These are phyloP conservation scores for Persicaria tinctoria DNA, from an alignment of 148 eudicot genomes.

Conservation along the genomic window DNA sequence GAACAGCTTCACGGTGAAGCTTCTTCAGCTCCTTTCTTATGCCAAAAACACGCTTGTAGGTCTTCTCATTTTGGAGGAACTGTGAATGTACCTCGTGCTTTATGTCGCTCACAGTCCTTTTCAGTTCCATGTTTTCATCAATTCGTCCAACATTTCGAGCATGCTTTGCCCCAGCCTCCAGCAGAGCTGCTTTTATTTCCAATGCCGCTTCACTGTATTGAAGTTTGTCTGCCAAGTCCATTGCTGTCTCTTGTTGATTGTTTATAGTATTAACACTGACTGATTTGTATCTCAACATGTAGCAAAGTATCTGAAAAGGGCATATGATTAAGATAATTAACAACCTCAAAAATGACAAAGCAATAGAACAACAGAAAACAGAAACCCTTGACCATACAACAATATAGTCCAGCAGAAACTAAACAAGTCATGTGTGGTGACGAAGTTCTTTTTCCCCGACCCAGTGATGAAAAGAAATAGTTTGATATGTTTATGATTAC, in stretches of 20 bases:
- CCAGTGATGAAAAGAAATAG: not conserved
- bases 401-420: not conserved
- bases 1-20: slow-evolving; percentile 86
- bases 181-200: slow-evolving; percentile 44
- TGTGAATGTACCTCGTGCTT: slow-evolving; percentile 85
- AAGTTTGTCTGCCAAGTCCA: slow-evolving; percentile 80
- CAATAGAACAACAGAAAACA: not conserved
- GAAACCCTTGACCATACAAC: not conserved
- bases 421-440: not conserved
- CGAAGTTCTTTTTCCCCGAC: not conserved
- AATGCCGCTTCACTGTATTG: slow-evolving; percentile 68
- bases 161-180: slow-evolving; percentile 64
- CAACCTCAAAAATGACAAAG: not conserved
- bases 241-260: slow-evolving; percentile 70
- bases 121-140: slow-evolving; percentile 68
- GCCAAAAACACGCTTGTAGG: slow-evolving; percentile 70
- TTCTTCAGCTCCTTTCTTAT: slow-evolving; percentile 73
- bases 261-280: slow-evolving; percentile 64
- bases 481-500: not conserved
- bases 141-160: slow-evolving; percentile 53
- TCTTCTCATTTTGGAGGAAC: slow-evolving; percentile 67
- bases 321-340: not conserved
- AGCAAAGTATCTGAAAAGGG: slow-evolving; percentile 44
- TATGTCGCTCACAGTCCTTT: slow-evolving; percentile 83
- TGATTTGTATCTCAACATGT: slow-evolving; percentile 52